These are phyloP conservation scores for Aspergillus jensenii DNA, from an alignment of 2,329 filamentous ascomycete genomes.

Conservation along the genomic window DNA sequence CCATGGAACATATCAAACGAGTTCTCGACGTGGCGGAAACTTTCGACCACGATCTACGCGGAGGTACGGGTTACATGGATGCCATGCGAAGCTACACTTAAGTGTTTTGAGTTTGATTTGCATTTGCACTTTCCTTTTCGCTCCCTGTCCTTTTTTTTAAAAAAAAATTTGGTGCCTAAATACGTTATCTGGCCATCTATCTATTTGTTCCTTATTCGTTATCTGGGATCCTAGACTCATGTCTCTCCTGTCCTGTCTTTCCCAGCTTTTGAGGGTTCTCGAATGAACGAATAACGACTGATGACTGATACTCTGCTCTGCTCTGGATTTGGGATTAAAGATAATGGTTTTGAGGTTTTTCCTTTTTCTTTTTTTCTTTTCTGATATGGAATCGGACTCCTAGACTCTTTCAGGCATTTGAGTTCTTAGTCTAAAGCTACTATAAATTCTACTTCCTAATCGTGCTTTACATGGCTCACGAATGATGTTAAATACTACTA, in stretches of 20 bases:
- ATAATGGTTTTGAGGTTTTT: neutral
- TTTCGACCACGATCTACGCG: conserved; percentile 81
- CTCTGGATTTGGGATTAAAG: neutral
- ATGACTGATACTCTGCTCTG: conserved; percentile 1
- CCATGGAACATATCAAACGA: conserved; percentile 76
- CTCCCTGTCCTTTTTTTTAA: neutral
- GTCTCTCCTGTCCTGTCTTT: neutral
- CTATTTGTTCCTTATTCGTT: neutral
- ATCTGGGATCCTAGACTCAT: neutral
- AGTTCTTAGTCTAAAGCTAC: neutral
- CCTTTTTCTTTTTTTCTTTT: neutral
- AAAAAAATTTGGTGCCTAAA: too few relatives aligned
- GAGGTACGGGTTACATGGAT: conserved; percentile 75
- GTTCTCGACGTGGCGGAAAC: conserved; percentile 81
- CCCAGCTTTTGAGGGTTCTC: neutral
- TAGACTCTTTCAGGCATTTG: neutral
- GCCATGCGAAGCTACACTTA: conserved; percentile 75
- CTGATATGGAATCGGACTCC: neutral
- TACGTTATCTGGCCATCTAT: neutral
- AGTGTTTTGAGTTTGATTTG: neutral
- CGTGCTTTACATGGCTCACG: neutral
- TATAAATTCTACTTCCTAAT: neutral
- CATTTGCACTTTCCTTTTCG: neutral
- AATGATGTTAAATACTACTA: neutral
- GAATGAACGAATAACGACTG: neutral